phyloP scores from a whole-genome alignment of 176 grass and related monocot species.

The Aegilops speltoides region DNA sequence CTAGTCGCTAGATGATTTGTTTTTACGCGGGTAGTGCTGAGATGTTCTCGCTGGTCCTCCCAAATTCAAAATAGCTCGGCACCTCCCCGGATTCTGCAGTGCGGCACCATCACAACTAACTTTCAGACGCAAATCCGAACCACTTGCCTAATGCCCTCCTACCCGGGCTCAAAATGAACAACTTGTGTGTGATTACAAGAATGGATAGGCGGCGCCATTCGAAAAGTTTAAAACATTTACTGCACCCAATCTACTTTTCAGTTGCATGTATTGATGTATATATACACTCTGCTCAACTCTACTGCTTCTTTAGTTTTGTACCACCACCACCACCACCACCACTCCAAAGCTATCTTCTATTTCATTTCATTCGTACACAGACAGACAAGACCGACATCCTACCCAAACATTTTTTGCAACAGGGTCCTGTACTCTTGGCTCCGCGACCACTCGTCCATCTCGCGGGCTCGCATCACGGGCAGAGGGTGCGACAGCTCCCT shows the following conservation, averaged over 20 bases:
- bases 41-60: no score
- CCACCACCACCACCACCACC: not conserved
- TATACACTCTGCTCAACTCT: not conserved
- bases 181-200: no score
- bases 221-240: not conserved
- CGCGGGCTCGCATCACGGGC: slow-evolving; percentile 77
- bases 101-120: no score
- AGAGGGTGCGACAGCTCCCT: slow-evolving; percentile 86
- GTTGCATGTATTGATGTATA: not conserved
- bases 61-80: no score
- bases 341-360: not conserved
- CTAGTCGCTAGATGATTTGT: no score
- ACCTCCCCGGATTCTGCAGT: no score
- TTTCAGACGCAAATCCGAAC: no score
- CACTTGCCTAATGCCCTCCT: no score
- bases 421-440: slow-evolving; percentile 60
- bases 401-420: slow-evolving; percentile 35
- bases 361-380: not conserved
- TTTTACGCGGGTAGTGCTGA: no score
- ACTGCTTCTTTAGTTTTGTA: not conserved
- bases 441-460: slow-evolving; percentile 92
- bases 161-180: no score
- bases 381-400: not conserved
- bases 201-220: not conserved
- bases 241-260: not conserved